These are phyloP conservation scores for Postia placenta DNA, from an alignment of 768 basidiomycete species.

Conservation along the genomic window DNA sequence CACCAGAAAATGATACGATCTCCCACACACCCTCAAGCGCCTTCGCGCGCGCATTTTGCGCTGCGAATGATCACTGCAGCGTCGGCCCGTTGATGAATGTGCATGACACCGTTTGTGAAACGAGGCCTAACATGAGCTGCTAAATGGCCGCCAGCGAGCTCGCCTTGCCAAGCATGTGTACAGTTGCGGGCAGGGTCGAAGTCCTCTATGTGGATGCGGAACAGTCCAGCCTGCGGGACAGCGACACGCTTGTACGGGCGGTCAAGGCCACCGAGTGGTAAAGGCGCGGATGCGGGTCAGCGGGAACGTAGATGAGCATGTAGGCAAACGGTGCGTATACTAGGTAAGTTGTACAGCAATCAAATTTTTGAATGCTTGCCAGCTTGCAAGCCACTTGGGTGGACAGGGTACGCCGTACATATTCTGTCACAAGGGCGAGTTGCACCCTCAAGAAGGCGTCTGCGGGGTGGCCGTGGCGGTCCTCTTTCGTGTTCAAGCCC, in stretches of 20 bases:
- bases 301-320: conserved; percentile 58
- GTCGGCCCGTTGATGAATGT: conserved; percentile 51
- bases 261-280: conserved; percentile 52
- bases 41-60: conserved; percentile 31
- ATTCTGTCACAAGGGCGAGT: not conserved
- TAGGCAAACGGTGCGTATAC: too few relatives aligned
- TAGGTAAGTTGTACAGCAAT: too few relatives aligned
- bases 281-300: conserved; percentile 43
- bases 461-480: not conserved
- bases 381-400: too few relatives aligned
- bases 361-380: too few relatives aligned
- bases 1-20: too few relatives aligned
- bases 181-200: conserved; percentile 44
- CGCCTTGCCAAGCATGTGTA: conserved; percentile 57
- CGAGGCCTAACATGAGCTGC: conserved; percentile 60
- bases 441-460: not conserved
- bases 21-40: conserved; percentile 49
- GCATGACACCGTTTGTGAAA: conserved; percentile 39
- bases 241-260: conserved; percentile 34
- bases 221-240: conserved; percentile 51
- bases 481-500: too few relatives aligned
- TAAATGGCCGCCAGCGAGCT: conserved; percentile 48
- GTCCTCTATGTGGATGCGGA: conserved; percentile 42
- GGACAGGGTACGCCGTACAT: too few relatives aligned
- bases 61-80: conserved; percentile 41